These are phyloP conservation scores for Alnus glutinosa DNA, from an alignment of 306 rosid genomes.

Conservation along the genomic window DNA sequence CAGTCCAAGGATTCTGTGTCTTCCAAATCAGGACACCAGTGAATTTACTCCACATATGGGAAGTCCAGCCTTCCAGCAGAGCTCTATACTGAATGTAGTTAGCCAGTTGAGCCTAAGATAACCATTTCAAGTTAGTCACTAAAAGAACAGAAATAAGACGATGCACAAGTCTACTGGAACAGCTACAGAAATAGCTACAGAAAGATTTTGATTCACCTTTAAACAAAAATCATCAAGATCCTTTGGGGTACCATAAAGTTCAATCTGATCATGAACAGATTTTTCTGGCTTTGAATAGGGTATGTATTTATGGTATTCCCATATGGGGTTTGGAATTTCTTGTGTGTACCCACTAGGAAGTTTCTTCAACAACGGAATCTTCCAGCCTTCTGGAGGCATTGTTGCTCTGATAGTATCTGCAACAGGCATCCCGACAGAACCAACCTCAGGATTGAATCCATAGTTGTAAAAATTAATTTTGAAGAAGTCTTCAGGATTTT, in stretches of 20 bases:
- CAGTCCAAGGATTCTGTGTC: conserved; percentile 97
- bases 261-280: conserved; percentile 78
- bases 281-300: conserved; percentile 82
- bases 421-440: conserved; percentile 87
- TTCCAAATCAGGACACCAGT: conserved; percentile 95
- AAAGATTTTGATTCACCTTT: conserved; percentile 51
- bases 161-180: conserved; percentile 21
- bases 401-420: conserved; percentile 93
- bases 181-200: conserved; percentile 21
- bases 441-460: conserved; percentile 98
- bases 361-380: conserved; percentile 75
- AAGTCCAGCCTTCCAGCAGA: conserved; percentile 88
- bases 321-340: conserved; percentile 90
- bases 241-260: conserved; percentile 69
- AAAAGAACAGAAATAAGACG: neutral
- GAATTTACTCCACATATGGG: conserved; percentile 91
- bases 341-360: conserved; percentile 60
- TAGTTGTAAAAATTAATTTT: conserved; percentile 52
- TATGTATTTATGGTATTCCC: conserved; percentile 94
- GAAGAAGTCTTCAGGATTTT: conserved; percentile 84
- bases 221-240: conserved; percentile 93
- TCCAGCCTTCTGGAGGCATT: conserved; percentile 91
- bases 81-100: conserved; percentile 91
- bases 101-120: conserved; percentile 83
- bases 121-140: conserved; percentile 27